phyloP scores from a whole-genome alignment of 129 eudicot species.

The Smallanthus sonchifolius region DNA sequence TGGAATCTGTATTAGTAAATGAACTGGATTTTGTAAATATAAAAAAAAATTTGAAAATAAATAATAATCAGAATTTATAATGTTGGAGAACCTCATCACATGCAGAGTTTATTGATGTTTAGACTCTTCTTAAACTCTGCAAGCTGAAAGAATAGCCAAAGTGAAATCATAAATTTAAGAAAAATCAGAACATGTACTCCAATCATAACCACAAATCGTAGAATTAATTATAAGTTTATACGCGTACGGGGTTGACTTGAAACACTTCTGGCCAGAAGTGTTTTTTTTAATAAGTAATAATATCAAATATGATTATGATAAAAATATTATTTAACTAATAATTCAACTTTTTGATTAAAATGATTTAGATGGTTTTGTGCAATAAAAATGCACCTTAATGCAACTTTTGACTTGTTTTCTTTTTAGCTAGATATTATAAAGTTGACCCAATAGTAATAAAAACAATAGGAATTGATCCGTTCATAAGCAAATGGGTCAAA shows the following conservation, averaged over 20 bases:
- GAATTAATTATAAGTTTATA: constrained; percentile 23
- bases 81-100: constrained; percentile 65
- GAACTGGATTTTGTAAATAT: constrained; percentile 11
- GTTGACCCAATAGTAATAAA: neutral
- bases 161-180: neutral
- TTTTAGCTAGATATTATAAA: neutral
- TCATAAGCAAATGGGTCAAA: neutral
- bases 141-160: constrained; percentile 39
- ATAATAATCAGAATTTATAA: neutral
- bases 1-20: no score
- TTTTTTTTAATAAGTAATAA: neutral
- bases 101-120: constrained; percentile 53
- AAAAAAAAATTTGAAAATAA: neutral
- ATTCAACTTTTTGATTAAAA: neutral
- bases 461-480: neutral
- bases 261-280: neutral
- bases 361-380: neutral
- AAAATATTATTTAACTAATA: neutral
- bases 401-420: neutral
- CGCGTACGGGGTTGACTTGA: neutral
- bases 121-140: constrained; percentile 68
- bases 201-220: constrained; percentile 46
- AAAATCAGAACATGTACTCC: neutral
- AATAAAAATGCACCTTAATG: neutral
- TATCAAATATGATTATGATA: neutral